Conservation (phyloP, 805 yeast genomes). For the Saccharomycopsis sp. region DNA sequence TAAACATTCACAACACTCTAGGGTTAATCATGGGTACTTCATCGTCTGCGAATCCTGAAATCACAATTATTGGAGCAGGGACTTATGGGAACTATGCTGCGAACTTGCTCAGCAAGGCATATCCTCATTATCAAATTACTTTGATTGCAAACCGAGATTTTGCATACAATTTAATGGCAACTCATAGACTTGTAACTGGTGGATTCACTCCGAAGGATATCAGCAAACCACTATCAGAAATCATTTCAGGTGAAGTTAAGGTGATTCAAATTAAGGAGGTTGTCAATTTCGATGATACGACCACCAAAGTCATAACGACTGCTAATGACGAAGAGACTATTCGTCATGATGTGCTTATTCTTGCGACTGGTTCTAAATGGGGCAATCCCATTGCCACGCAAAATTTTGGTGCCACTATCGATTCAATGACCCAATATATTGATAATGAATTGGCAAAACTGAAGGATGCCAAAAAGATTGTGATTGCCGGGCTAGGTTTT, state of each 20-base stretch:
- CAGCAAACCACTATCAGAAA: constrained; percentile 7
- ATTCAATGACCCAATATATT: constrained; percentile 9
- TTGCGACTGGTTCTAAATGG: constrained; percentile 26
- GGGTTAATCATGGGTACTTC: too few relatives aligned
- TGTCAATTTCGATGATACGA: constrained; percentile 19
- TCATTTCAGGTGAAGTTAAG: constrained; percentile 13
- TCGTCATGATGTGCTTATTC: constrained; percentile 22
- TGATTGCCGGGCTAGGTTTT: constrained; percentile 25
- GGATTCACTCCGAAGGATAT: constrained; percentile 3
- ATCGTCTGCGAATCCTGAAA: too few relatives aligned
- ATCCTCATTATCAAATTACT: constrained; percentile 2
- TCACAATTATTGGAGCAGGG: constrained; percentile 4
- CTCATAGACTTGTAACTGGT: constrained; percentile 2
- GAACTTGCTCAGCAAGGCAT: background rate
- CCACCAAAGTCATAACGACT: constrained; percentile 12
- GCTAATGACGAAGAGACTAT: constrained; percentile 2
- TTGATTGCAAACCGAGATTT: constrained; percentile 1
- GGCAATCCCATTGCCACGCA: constrained; percentile 20
- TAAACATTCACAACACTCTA: too few relatives aligned
- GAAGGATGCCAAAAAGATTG: constrained; percentile 22
- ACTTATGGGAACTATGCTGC: constrained; percentile 5
- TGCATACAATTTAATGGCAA: background rate
- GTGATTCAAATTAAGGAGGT: constrained; percentile 19
- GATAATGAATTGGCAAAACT: constrained; percentile 12
- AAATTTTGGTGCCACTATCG: background rate